Evolutionary conservation across 2,329 filamentous ascomycete genomes (phyloP), one percentile per base, ranked within the genome.

Genomic region (Delphinella strobiligena): DNA sequence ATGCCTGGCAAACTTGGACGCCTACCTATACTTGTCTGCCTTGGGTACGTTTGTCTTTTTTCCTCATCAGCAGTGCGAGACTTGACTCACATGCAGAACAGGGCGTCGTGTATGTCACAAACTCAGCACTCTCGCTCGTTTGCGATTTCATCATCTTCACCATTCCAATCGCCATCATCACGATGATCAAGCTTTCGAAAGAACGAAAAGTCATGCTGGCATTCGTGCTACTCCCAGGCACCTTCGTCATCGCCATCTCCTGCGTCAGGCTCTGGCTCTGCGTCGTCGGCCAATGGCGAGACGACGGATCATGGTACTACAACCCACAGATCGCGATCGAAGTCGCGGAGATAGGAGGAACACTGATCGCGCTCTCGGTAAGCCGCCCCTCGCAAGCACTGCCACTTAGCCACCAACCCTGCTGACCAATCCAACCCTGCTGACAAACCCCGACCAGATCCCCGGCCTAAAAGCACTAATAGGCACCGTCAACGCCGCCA

Each of bases 71-170:
- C 7, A 27, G 12, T 7, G 22, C 22, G 7, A 7, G 22, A 27
- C 7, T 12, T 27, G 22, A 27, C 22, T 7, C 7, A 27, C 7
- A 12, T 27, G 22, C 22, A 27, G 12, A 27, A 27, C 22, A 27
- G 22, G 69, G 69, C 0, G 42, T 68, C 2, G 67, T 73, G 1
- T 73, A 72, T 45, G 62, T 63, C 8, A 63, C 68, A 14, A 72
- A 71, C 49, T 71, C 67, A 9, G 58, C 55, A 0, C 52, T 72
- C 3, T 72, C 68, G 1, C 52, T 72, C 9, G 43, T 68, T 1
- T 71, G 67, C 49, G 69, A 73, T 38, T 45, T 72, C 36, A 43
- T 71, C n/a, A 56, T 73, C 30, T 72, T 73, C 43, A 60, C 62
- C 3, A 69, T 72, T 35, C 69, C 69, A 0, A 54, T 67, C 14